Evolutionary conservation across 2,329 filamentous ascomycete species (phyloP), one percentile per base, ranked within the genome.

Genomic region (Cladophialophora chaetospira): DNA sequence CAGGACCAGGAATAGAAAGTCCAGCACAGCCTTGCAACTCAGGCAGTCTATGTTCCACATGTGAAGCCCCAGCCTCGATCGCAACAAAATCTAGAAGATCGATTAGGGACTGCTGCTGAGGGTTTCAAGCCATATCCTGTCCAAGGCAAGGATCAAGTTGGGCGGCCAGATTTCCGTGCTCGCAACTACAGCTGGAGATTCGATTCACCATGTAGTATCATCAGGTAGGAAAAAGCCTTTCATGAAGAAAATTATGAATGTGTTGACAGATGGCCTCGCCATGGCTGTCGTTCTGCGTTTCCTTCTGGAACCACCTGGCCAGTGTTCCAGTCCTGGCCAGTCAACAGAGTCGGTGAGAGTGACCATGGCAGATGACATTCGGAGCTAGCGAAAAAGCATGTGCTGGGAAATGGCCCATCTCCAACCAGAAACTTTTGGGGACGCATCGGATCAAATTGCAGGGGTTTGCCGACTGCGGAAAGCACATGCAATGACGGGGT

Each of bases 401-500:
- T 56, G 53, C 36, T 40, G 42, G 23, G 42, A n/a, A 28, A 15
- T 35, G 28, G 28, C 25, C 9, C 19, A 25, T 28, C 26, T 36
- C 26, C 21, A 44, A 26, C 43, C n/a, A n/a, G 36, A 40, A 35
- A 15, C 13, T 47, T 23, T 21, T 11, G 35, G 25, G 23, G 35
- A 29, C 19, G 35, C 48, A 47, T 33, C 29, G 43, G 40, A 50
- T 50, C 46, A 36, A n/a, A 40, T 5, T 3, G n/a, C 29, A 25
- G 28, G 29, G 19, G n/a, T 9, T 23, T n/a, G 31, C 29, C 40
- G 51, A 43, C 42, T 28, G 42, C 11, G 23, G 15, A 42, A 28
- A 10, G 31, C 54, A 57, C 54, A 57, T 57, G 54, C 54, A 52
- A 35, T 26, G 15, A 19, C 11, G 29, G 50, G 15, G 40, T 46